Evolutionary conservation across 331 rosid species (phyloP).

Genomic region (Malus hybrid): DNA sequence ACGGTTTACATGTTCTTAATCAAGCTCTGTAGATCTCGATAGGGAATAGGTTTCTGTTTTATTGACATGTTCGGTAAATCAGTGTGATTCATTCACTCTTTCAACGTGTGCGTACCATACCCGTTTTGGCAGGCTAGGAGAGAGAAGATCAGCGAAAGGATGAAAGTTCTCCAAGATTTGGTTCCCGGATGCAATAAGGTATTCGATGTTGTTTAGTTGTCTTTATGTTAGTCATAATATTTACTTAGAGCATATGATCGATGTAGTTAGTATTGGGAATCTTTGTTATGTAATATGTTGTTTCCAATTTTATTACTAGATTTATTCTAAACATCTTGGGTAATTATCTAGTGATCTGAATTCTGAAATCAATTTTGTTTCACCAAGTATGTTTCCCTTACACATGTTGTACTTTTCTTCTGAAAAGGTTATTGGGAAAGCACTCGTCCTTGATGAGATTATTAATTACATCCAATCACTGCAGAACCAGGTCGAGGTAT

Average conservation of each 20-base stretch:
- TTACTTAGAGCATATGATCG: neutral
- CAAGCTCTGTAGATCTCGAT: constrained; percentile 9
- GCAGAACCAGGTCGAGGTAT: constrained; percentile 87
- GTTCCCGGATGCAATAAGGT: constrained; percentile 97
- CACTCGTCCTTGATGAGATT: constrained; percentile 87
- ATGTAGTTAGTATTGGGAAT: neutral
- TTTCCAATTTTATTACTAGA: neutral
- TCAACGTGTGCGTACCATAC: neutral
- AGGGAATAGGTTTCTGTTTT: neutral
- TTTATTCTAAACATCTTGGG: neutral
- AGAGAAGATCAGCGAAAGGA: constrained; percentile 88
- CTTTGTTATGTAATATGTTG: neutral
- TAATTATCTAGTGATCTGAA: neutral
- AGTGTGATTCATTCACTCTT: neutral
- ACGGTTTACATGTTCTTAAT: neutral
- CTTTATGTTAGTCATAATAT: neutral
- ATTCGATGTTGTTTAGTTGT: neutral
- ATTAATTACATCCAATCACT: constrained; percentile 87
- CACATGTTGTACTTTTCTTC: neutral
- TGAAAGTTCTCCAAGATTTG: constrained; percentile 80
- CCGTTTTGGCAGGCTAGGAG: constrained; percentile 74
- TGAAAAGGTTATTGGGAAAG: constrained; percentile 82
- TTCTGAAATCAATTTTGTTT: neutral
- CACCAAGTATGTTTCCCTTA: neutral
- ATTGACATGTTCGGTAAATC: neutral